These are phyloP conservation scores for Candolleomyces efflorescens DNA, from an alignment of 768 basidiomycete species.

Conservation along the genomic window DNA sequence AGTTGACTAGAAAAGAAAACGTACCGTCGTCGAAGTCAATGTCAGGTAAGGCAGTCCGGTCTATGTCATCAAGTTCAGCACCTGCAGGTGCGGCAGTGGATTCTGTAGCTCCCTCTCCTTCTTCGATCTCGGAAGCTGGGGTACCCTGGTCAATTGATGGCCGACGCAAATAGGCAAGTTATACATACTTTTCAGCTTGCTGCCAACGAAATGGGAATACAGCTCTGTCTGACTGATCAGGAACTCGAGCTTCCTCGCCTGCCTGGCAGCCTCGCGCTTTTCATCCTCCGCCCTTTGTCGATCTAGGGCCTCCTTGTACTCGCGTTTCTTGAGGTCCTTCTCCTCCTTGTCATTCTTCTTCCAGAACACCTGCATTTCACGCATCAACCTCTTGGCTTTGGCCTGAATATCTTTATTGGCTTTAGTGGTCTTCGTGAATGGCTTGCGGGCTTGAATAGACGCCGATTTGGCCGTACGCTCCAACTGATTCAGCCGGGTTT, in stretches of 20 bases:
- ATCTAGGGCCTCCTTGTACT: conserved; percentile 91
- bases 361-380: conserved; percentile 97
- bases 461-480: conserved; percentile 76
- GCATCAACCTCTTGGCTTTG: conserved; percentile 84
- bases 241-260: conserved; percentile 96
- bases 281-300: conserved; percentile 88
- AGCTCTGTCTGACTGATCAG: conserved; percentile 98
- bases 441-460: conserved; percentile 74
- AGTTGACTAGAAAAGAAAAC: conserved; percentile 17
- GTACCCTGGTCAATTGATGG: conserved; percentile 10
- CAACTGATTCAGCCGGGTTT: conserved; percentile 60
- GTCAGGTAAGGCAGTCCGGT: conserved; percentile 52
- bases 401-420: conserved; percentile 78
- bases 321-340: conserved; percentile 84
- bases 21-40: conserved; percentile 91
- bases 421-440: conserved; percentile 71
- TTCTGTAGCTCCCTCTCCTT: conserved; percentile 34
- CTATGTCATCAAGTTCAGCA: conserved; percentile 53
- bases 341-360: conserved; percentile 98
- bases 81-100: conserved; percentile 42
- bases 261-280: conserved; percentile 87
- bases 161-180: conserved; percentile 1
- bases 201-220: conserved; percentile 98
- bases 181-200: conserved; percentile 82
- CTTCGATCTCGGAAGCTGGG: conserved; percentile 75